These are phyloP conservation scores for Ophiocordyceps unilateralis DNA, from an alignment of 2,329 filamentous ascomycete genomes.

Conservation along the genomic window DNA sequence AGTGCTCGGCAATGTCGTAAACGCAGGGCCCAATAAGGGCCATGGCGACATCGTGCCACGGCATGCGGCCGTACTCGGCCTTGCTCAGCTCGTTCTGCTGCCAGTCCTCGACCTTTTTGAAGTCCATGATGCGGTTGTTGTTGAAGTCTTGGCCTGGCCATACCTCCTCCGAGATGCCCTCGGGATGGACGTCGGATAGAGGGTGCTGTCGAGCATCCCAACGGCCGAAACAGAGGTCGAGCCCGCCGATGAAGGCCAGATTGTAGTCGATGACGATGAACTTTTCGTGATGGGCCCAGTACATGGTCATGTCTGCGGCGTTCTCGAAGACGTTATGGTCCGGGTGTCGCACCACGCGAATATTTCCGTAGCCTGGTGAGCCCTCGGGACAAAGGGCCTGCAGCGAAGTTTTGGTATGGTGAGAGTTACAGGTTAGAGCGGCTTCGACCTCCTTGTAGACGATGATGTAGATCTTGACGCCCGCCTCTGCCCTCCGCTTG, in stretches of 20 bases:
- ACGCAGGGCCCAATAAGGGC: slow-evolving; percentile 77
- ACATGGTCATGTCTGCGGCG: slow-evolving; percentile 87
- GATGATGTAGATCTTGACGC: slow-evolving; percentile 85
- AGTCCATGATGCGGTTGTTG: slow-evolving; percentile 93
- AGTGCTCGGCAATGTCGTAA: slow-evolving; percentile 91
- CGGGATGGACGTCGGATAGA: slow-evolving; percentile 74
- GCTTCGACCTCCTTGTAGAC: slow-evolving; percentile 81
- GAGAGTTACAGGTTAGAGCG: slow-evolving; percentile 78
- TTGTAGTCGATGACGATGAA: slow-evolving; percentile 90
- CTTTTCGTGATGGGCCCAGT: slow-evolving; percentile 97
- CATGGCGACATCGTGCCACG: slow-evolving; percentile 95
- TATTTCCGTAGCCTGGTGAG: slow-evolving; percentile 70
- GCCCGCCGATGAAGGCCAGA: slow-evolving; percentile 79
- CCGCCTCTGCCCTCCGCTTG: slow-evolving; percentile 76
- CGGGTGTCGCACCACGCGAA: slow-evolving; percentile 74
- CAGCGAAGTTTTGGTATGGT: slow-evolving; percentile 79
- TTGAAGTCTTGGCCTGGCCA: slow-evolving; percentile 98
- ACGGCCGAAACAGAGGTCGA: slow-evolving; percentile 89
- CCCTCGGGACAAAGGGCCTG: slow-evolving; percentile 67
- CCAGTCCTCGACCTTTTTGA: slow-evolving; percentile 81
- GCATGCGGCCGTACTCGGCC: slow-evolving; percentile 84
- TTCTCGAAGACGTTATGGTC: slow-evolving; percentile 94
- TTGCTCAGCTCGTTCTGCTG: slow-evolving; percentile 86
- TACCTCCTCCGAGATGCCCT: slow-evolving; percentile 63
- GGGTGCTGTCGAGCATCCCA: slow-evolving; percentile 83